A percentile compares a stretch with the other conserved stretches of the same genome.
Conservation (phyloP, 1,284 basidiomycete species). For the Irpex rosettiformis region DNA sequence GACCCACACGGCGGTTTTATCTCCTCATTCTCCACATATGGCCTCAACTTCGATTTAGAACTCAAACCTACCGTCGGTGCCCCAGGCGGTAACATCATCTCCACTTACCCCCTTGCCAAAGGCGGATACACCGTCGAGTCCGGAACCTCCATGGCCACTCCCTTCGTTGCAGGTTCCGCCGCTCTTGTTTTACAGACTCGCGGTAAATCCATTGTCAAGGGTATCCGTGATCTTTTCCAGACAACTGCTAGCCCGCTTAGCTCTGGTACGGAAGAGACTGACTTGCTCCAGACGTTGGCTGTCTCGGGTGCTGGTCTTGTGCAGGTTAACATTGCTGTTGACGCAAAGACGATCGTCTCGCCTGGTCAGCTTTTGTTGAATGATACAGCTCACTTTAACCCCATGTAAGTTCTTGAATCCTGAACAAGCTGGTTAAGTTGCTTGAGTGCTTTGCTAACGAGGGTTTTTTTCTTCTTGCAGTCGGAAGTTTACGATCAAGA, state of each 20-base stretch:
- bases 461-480: conserved; percentile 23
- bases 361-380: conserved; percentile 65
- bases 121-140: conserved; percentile 43
- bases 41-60: conserved; percentile 50
- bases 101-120: conserved; percentile 44
- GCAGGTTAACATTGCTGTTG: conserved; percentile 59
- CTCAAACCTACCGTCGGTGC: conserved; percentile 46
- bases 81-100: conserved; percentile 57
- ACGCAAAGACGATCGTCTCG: conserved; percentile 49
- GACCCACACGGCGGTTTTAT: conserved; percentile 42
- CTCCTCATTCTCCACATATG: conserved; percentile 44
- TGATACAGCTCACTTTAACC: conserved; percentile 57
- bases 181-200: conserved; percentile 51
- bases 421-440: conserved; percentile 17
- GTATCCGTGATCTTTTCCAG: conserved; percentile 46
- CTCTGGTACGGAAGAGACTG: conserved; percentile 42
- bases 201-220: conserved; percentile 21
- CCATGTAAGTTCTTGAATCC: conserved; percentile 1
- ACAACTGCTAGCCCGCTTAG: conserved; percentile 50
- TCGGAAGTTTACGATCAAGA: conserved; percentile 46
- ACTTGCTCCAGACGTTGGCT: conserved; percentile 54
- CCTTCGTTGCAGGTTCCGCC: conserved; percentile 60
- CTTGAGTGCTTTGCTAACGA: conserved; percentile 35
- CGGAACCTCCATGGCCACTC: conserved; percentile 43
- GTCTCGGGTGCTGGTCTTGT: conserved; percentile 68